phyloP scores from a whole-genome alignment of 371 early-diverging fungal genomes.

The Lichtheimia corymbifera region DNA sequence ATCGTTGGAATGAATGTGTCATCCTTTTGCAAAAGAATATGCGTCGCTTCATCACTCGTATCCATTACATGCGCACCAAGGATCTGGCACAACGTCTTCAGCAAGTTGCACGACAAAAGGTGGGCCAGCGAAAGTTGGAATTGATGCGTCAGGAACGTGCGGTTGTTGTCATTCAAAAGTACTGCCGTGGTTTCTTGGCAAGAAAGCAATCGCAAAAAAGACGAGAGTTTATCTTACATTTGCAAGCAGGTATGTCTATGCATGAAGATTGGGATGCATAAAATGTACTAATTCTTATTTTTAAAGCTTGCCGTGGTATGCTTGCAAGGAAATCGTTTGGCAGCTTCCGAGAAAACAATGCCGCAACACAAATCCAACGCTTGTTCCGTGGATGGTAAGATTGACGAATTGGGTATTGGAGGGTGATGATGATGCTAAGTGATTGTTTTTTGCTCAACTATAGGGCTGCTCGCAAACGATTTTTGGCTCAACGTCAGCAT shows the following conservation, averaged over 20 bases:
- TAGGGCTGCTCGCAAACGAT: slow-evolving; percentile 58
- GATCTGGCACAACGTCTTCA: slow-evolving; percentile 61
- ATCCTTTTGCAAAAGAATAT: slow-evolving; percentile 90
- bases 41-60: slow-evolving; percentile 72
- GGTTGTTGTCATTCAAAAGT: slow-evolving; percentile 75
- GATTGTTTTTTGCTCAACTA: no score
- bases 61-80: slow-evolving; percentile 65
- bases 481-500: slow-evolving; percentile 45
- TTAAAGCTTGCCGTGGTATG: slow-evolving; percentile 43
- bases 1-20: slow-evolving; percentile 79
- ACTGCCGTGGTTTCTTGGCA: slow-evolving; percentile 68
- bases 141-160: slow-evolving; percentile 69
- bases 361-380: slow-evolving; percentile 81
- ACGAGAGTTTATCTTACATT: slow-evolving; percentile 30
- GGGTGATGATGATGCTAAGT: not conserved
- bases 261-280: no score
- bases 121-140: slow-evolving; percentile 58
- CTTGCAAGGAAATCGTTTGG: slow-evolving; percentile 58
- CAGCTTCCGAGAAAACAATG: slow-evolving; percentile 57
- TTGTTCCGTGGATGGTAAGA: slow-evolving; percentile 57
- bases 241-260: slow-evolving; percentile 49
- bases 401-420: not conserved
- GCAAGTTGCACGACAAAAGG: slow-evolving; percentile 60
- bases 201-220: slow-evolving; percentile 50
- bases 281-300: no score